Evolutionary conservation across 179 eudicot species (phyloP).

Genomic region (Silene coronaria): DNA sequence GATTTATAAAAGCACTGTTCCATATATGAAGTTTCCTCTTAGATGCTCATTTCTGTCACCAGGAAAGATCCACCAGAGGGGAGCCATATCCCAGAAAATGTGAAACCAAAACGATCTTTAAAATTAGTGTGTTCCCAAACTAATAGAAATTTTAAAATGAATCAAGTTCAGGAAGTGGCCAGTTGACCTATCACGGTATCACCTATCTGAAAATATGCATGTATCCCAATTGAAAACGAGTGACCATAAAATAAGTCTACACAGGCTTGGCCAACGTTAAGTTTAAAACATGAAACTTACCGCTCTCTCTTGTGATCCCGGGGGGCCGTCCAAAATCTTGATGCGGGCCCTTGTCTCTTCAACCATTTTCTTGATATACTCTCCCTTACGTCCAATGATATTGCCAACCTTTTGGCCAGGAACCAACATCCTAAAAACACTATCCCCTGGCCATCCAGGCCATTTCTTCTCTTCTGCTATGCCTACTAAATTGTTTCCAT

Average conservation of each 20-base stretch:
- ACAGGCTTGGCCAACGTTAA: not conserved
- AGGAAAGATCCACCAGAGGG: not conserved
- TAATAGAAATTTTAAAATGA: not conserved
- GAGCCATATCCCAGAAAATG: not conserved
- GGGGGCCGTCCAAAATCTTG: constrained; percentile 95
- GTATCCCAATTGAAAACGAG: not conserved
- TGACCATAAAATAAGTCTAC: not conserved
- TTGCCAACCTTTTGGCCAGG: constrained; percentile 90
- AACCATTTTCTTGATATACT: constrained; percentile 82
- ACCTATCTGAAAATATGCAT: constrained; percentile 4
- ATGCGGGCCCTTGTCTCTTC: constrained; percentile 94
- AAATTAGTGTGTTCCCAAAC: not conserved
- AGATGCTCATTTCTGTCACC: constrained; percentile 4
- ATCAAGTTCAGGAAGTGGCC: not conserved
- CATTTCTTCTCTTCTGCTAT: constrained; percentile 59
- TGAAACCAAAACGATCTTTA: not conserved
- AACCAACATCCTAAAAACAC: constrained; percentile 83
- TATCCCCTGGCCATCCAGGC: constrained; percentile 99
- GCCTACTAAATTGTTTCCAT: constrained; percentile 26
- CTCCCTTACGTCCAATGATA: constrained; percentile 96
- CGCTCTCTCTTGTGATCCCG: constrained; percentile 81
- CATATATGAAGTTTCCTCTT: not conserved
- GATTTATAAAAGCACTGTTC: not conserved
- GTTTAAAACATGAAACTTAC: constrained; percentile 44
- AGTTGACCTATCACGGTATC: too few relatives aligned